Evolutionary conservation across 1,139 yeast genomes (phyloP).

Genomic region (Geotrichum reessii): DNA sequence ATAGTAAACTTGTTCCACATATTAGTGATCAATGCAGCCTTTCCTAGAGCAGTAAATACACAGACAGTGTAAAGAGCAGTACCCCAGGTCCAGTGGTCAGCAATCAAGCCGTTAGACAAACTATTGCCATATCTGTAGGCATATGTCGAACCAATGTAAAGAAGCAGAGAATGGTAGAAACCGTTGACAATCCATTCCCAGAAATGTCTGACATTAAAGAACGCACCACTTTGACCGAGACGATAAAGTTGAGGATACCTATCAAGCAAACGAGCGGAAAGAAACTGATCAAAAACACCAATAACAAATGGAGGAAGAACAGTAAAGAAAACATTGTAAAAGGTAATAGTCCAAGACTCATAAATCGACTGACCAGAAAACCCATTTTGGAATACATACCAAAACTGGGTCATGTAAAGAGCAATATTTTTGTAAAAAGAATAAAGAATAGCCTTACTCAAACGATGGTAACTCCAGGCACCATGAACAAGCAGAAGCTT

Average conservation of each 20-base stretch:
- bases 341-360: slow-evolving; percentile 97
- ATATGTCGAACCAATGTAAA: slow-evolving; percentile 65
- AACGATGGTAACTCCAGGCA: slow-evolving; percentile 94
- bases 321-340: slow-evolving; percentile 92
- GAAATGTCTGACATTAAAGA: slow-evolving; percentile 84
- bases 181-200: slow-evolving; percentile 99
- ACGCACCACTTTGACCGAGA: slow-evolving; percentile 80
- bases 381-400: slow-evolving; percentile 91
- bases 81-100: slow-evolving; percentile 96
- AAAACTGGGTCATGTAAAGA: slow-evolving; percentile 93
- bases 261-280: slow-evolving; percentile 80
- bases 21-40: slow-evolving; percentile 86
- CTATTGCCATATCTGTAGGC: slow-evolving; percentile 67
- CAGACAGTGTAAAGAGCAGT: slow-evolving; percentile 85
- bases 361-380: slow-evolving; percentile 93
- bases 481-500: slow-evolving; percentile 90
- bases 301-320: slow-evolving; percentile 93
- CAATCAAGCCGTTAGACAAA: slow-evolving; percentile 61
- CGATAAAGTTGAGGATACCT: slow-evolving; percentile 90
- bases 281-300: slow-evolving; percentile 96
- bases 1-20: slow-evolving; percentile 94
- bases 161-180: slow-evolving; percentile 84
- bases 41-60: slow-evolving; percentile 83
- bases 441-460: slow-evolving; percentile 84
- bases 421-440: slow-evolving; percentile 95